A percentile compares a stretch with the other conserved stretches of the same genome.
Evolutionary conservation across 2,329 filamentous ascomycete species (phyloP).

Genomic region (Aspergillus sp.): DNA sequence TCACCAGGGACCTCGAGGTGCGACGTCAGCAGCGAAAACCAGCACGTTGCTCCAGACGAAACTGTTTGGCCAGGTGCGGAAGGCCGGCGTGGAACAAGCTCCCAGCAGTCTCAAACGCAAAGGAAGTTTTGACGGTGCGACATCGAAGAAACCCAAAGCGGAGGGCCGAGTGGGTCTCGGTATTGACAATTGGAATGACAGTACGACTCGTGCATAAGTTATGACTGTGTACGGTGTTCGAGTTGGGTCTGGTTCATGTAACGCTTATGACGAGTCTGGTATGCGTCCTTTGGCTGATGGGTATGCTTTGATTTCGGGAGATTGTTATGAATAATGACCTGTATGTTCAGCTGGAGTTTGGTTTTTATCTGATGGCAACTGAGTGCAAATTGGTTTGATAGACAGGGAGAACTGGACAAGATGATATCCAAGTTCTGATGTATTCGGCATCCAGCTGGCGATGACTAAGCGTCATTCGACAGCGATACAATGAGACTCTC

Average conservation of each 20-base stretch:
- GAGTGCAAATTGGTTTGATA: not conserved
- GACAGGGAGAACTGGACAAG: not conserved
- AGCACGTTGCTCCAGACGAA: conserved; percentile 58
- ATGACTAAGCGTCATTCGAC: too few species aligned
- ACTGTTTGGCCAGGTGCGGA: conserved; percentile 61
- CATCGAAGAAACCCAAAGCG: conserved; percentile 51
- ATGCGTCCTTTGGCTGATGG: conserved; percentile 10
- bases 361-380: not conserved
- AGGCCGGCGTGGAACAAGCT: conserved; percentile 45
- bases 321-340: conserved; percentile 20
- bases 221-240: conserved; percentile 13
- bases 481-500: too few species aligned
- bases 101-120: conserved; percentile 36
- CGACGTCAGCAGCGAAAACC: conserved; percentile 39
- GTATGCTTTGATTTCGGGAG: conserved; percentile 2
- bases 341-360: conserved; percentile 10
- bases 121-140: conserved; percentile 33
- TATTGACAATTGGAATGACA: conserved; percentile 45
- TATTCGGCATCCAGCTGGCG: too few species aligned
- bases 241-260: not conserved
- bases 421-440: not conserved
- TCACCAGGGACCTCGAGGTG: conserved; percentile 33
- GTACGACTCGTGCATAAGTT: conserved; percentile 22
- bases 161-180: conserved; percentile 54
- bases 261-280: conserved; percentile 4